Conservation (phyloP, 805 yeast species). For the Schwanniomyces yamadae region DNA sequence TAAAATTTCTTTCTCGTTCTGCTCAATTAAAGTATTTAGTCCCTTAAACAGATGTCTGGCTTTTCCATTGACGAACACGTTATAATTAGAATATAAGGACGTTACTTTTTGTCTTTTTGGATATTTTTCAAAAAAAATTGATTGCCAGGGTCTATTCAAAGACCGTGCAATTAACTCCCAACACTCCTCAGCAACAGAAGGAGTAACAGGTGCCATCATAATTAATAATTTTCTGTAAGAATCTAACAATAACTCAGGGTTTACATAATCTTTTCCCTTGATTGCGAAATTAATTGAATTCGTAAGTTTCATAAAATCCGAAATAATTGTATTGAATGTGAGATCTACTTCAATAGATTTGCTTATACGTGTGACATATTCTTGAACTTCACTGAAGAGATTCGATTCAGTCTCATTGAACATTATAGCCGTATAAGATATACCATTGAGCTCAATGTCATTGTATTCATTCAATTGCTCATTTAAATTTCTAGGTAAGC, state of each 20-base stretch:
- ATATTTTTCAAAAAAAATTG: conserved; percentile 63
- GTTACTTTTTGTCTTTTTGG: conserved; percentile 52
- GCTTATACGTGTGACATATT: conserved; percentile 48
- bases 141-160: conserved; percentile 33
- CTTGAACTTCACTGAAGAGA: conserved; percentile 58
- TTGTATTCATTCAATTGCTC: conserved; percentile 8
- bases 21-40: conserved; percentile 31
- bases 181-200: conserved; percentile 79
- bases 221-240: conserved; percentile 54
- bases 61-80: conserved; percentile 74
- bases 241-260: conserved; percentile 43
- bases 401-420: conserved; percentile 47
- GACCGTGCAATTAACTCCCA: conserved; percentile 52
- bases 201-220: conserved; percentile 78
- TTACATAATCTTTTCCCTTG: conserved; percentile 31
- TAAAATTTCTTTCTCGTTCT: conserved; percentile 35
- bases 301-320: conserved; percentile 86
- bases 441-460: conserved; percentile 19
- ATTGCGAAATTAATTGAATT: conserved; percentile 43
- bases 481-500: not conserved
- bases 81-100: conserved; percentile 43
- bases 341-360: conserved; percentile 57
- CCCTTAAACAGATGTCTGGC: conserved; percentile 49
- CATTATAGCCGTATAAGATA: conserved; percentile 16
- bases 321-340: conserved; percentile 79